These are phyloP conservation scores for Backusella liffmaniae DNA, from an alignment of 192 early-diverging fungal species.

Conservation along the genomic window DNA sequence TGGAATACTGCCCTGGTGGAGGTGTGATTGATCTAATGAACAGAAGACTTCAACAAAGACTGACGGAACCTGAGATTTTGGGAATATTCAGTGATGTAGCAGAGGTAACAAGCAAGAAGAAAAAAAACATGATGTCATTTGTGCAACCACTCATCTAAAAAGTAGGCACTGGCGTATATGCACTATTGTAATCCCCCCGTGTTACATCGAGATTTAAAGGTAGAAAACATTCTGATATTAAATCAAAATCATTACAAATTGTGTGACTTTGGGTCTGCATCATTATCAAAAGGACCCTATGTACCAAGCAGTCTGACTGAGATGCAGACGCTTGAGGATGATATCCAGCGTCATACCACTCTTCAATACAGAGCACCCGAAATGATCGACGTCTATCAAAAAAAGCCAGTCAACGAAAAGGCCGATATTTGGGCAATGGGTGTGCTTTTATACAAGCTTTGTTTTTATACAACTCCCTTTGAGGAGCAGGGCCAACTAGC, in stretches of 20 bases:
- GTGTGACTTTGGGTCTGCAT: constrained; percentile 95
- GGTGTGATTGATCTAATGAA: constrained; percentile 88
- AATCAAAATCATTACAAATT: constrained; percentile 72
- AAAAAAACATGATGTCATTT: neutral
- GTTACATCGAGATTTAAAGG: constrained; percentile 84
- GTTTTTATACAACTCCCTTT: constrained; percentile 94
- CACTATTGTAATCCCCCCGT: constrained; percentile 85
- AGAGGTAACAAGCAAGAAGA: constrained; percentile 40
- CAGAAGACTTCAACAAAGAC: constrained; percentile 65
- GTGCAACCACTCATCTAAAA: neutral
- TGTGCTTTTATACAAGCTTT: constrained; percentile 94
- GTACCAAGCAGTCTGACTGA: constrained; percentile 61
- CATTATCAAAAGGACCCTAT: constrained; percentile 52
- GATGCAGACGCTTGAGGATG: constrained; percentile 81
- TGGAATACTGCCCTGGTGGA: constrained; percentile 87
- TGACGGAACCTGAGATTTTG: constrained; percentile 85
- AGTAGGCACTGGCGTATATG: constrained; percentile 85
- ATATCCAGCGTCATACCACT: constrained; percentile 88
- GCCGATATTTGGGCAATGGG: constrained; percentile 77
- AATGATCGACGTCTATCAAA: constrained; percentile 90
- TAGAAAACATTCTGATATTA: constrained; percentile 80
- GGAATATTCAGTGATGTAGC: constrained; percentile 86
- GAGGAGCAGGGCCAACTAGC: constrained; percentile 86
- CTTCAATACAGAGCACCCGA: constrained; percentile 96
- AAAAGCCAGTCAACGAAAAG: constrained; percentile 81